Evolutionary conservation across 495 filamentous ascomycete species (phyloP), one percentile per base, ranked within the genome.

Genomic region (Annulohypoxylon stygium): DNA sequence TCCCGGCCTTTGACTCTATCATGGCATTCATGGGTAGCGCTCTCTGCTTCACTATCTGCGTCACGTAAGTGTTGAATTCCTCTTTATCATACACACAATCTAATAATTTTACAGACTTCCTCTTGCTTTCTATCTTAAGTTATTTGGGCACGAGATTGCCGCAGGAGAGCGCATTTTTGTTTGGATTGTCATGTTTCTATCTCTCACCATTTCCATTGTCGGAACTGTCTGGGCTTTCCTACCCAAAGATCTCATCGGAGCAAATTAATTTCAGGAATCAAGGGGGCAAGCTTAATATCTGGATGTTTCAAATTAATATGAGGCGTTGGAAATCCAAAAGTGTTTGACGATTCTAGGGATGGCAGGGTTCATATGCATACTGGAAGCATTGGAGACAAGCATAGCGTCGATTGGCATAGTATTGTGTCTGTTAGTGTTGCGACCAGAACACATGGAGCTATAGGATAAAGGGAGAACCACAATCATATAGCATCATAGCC

Each of bases 11-110:
- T 75, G 96, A 99, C 77, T 88, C 89, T 62, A 95, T 99, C 75
- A 97, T 98, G 94, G 92, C 93, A 34, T 91, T 99, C 66, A 88
- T 98, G 83, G 96, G 96, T 2, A 91, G 89, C 33, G 91, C 93
- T n/a, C 85, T 97, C 61, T 97, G 95, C 78, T 97, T 97, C 79
- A 92, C 92, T 11, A 96, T 98, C 61, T 98, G 96, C 81, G 91
- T 99, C 67, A 95, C 97, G 84, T 86, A 78, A 74, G 84, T 81
- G 11, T 23, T 25, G 23, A n/a, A n/a, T n/a, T n/a, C n/a, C n/a
- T n/a, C n/a, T n/a, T n/a, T n/a, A n/a, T n/a, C n/a, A n/a, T n/a
- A n/a, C n/a, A n/a, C n/a, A n/a, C n/a, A n/a, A n/a, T n/a, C n/a
- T n/a, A 57, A 58, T 16, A 23, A 8, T 14, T 18, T 47, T 7